phyloP scores from a whole-genome alignment of 2,329 filamentous ascomycete genomes.

The Albifimbria verrucaria region DNA sequence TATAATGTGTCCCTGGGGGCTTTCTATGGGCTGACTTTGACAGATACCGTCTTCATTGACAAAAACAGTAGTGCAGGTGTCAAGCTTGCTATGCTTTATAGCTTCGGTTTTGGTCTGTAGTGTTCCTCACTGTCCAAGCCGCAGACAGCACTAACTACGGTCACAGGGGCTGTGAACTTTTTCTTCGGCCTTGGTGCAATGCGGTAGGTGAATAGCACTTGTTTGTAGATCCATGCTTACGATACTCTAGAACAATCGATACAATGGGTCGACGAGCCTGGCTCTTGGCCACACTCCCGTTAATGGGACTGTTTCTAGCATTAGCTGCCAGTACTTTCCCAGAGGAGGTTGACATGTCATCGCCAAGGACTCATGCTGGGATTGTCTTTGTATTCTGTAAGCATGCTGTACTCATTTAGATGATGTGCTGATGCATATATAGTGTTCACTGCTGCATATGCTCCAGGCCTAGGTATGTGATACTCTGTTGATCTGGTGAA shows the following conservation, averaged over 20 bases:
- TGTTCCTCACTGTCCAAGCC: not conserved
- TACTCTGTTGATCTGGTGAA: not conserved
- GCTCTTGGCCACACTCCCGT: constrained; percentile 38
- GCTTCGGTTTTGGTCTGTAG: constrained; percentile 26
- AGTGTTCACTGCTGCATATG: constrained; percentile 40
- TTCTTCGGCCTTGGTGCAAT: constrained; percentile 36
- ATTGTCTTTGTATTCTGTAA: constrained; percentile 33
- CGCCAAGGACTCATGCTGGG: constrained; percentile 24
- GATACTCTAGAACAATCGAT: constrained; percentile 25
- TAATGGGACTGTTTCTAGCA: constrained; percentile 40
- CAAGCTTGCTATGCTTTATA: constrained; percentile 22
- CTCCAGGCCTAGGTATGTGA: constrained; percentile 31
- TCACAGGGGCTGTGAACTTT: constrained; percentile 35
- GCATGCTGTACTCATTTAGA: constrained; percentile 1
- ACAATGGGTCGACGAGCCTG: constrained; percentile 38
- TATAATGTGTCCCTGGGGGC: no score
- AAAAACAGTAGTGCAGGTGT: constrained; percentile 19
- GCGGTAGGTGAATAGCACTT: constrained; percentile 24
- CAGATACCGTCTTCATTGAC: constrained; percentile 13
- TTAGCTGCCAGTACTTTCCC: constrained; percentile 32
- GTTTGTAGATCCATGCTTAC: constrained; percentile 31
- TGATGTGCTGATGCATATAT: constrained; percentile 2
- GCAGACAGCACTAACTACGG: not conserved
- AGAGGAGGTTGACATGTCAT: constrained; percentile 11
- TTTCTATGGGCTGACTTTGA: not conserved